Base-by-base conservation (phyloP, 257 asterid genomes). In the Cruciata laevipes region DNA sequence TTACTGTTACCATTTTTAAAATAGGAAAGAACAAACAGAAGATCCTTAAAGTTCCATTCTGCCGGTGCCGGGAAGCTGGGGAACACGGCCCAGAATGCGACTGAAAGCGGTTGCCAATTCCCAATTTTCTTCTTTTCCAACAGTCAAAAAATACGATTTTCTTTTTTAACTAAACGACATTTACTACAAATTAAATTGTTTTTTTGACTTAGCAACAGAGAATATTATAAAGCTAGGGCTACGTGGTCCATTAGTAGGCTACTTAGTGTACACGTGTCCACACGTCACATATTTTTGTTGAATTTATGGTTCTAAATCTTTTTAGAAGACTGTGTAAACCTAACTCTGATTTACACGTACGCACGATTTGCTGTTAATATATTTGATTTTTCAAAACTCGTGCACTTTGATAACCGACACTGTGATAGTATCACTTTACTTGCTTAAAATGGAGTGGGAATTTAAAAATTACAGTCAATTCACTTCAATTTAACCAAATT, bases 1-100 rank as follows among this genome's bases (percentile, higher is more conserved):
- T 47, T 47, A 47, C 21, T 14, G 20, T 47, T 5, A 16, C 20
- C 2, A 21, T 6, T 55, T 55, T 55, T 3, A 55, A 55, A 23
- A 10, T 3, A 8, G 25, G 30, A 21, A 55, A 55, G 61, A 55
- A 55, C 30, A 23, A 55, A 23, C 11, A 8, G 61, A 23, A 55
- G 61, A 55, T 47, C 55, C 55, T 47, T 2, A 23, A 55, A 55
- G 63, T 58, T 47, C 55, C 55, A 58, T 9, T 58, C 16, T 58
- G 30, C 32, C 32, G 32, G 63, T 58, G 63, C 25, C 32, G 1
- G 63, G n/a, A 58, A 58, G 63, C 31, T 24, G 63, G 63, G 63
- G 63, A 58, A 58, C 63, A 58, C 25, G 17, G 18, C 10, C 10
- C 3, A 25, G 61, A 56, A 56, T n/a, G 32, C 63, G 63, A 58